These are phyloP conservation scores for Penicillium thymicola DNA, from an alignment of 2,329 filamentous ascomycete species.

Conservation along the genomic window DNA sequence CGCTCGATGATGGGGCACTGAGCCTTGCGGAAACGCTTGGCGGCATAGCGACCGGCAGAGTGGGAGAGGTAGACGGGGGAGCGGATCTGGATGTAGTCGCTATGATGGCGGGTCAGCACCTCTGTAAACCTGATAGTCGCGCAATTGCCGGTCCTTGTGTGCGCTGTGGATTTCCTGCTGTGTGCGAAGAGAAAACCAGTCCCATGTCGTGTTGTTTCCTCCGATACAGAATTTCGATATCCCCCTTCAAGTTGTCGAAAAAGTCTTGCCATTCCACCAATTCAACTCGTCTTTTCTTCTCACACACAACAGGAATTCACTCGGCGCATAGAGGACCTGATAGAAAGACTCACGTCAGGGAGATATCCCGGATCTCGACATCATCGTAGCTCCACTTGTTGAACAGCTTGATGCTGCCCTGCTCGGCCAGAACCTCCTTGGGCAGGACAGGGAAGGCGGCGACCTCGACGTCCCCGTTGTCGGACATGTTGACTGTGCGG, in stretches of 20 bases:
- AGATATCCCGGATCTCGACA: conserved; percentile 99
- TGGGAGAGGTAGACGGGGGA: conserved; percentile 98
- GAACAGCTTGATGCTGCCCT: conserved; percentile 93
- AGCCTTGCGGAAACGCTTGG: conserved; percentile 99
- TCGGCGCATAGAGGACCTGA: conserved; percentile 26
- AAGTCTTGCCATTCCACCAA: conserved; percentile 10
- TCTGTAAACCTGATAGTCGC: conserved; percentile 10
- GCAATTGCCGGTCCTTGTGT: conserved; percentile 6
- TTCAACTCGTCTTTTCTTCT: conserved; percentile 17
- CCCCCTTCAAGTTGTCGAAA: conserved; percentile 1
- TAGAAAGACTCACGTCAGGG: conserved; percentile 78
- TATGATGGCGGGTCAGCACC: conserved; percentile 47
- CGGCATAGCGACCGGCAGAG: conserved; percentile 96
- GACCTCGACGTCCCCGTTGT: conserved; percentile 90
- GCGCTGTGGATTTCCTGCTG: conserved; percentile 9
- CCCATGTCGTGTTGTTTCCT: not conserved
- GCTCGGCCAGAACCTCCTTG: conserved; percentile 86
- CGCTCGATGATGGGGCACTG: conserved; percentile 99
- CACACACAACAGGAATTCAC: conserved; percentile 20
- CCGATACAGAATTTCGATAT: conserved; percentile 2
- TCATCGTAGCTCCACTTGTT: conserved; percentile 99
- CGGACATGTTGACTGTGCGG: conserved; percentile 72
- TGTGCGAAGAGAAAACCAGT: conserved; percentile 5
- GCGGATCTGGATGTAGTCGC: conserved; percentile 99
- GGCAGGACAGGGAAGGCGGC: conserved; percentile 75